Base-by-base conservation (phyloP, 108 stramenopile genomes). In the Schizochytrium sp. region DNA sequence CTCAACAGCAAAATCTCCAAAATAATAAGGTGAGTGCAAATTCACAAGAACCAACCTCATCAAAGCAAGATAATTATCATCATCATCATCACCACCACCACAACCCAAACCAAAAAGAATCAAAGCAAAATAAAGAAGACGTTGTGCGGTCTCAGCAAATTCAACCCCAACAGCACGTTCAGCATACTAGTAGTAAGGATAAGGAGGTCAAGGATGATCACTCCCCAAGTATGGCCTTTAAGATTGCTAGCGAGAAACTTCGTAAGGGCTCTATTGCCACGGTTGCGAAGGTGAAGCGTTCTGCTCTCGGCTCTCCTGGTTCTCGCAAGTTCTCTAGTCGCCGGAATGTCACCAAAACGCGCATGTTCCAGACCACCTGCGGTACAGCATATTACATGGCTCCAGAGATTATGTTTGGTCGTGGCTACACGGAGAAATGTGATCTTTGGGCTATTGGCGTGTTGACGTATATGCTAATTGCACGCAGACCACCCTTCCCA, bases 371-470 rank as follows among this genome's bases (percentile, higher is more conserved):
- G 53, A 83, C 76, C 2, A 83, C 91, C 28, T 88, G 87, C 46
- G 91, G 91, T 8, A 91, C 92, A 4, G 49, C 90, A 3, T 87
- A 45, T 15, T 91, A 92, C 89, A 89, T 91, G 50, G 89, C 91
- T 4, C 91, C 91, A 3, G 91, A 92, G 73, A 49, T 92, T 19
- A 88, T 94, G 49, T 87, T 69, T 60, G 57, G 87, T n/a, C 72
- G 91, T 44, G 93, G 92, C 44, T 94, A 94, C 61, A 61, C 72
- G 57, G 90, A 92, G 72, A 92, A 92, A 1, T 88, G 89, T 8
- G 93, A 94, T 91, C 72, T 93, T 46, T 94, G 93, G 93, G 89
- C 91, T 1, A 72, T 94, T 49, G 93, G 93, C 13, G 93, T 93
- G 55, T 91, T 94, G 87, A 64, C 93, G 61, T 94, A 91, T 58